Evolutionary conservation across 2,329 filamentous ascomycete genomes (phyloP), one percentile per base, ranked within the genome.

Genomic region (Cytospora schulzeri): DNA sequence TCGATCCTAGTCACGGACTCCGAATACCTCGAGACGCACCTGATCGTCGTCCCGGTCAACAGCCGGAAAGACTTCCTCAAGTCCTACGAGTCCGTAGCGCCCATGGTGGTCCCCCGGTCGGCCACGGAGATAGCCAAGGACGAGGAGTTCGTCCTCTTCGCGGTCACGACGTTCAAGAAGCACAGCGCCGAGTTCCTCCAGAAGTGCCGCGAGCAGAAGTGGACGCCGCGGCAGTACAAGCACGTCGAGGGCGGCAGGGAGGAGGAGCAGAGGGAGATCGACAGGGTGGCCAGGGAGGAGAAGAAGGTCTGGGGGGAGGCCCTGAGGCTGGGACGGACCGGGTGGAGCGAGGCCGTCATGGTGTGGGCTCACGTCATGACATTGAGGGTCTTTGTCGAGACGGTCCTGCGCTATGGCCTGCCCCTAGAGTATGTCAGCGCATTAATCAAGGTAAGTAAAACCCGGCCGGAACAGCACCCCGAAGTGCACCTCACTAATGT

Each of bases 321-420:
- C 3, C 77, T 99, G 73, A 86, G 93, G 69, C 83, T 97, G 71
- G 92, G 90, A 17, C 84, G 93, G 68, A 96, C 92, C n/a, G 93
- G 92, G 19, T 99, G 95, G 87, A 94, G 92, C 74, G 95, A 99
- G 79, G 90, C 90, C 68, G 92, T 97, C 69, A 97, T 97, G 92
- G 90, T 94, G 61, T 97, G 93, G 92, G 85, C 96, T 57, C 95
- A 99, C 74, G 91, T 97, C 31, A 82, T 98, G 73, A 91, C 93
- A 8, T 79, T 99, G 72, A 84, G 95, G 61, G 93, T 98, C 24
- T 99, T 98, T 77, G 95, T 99, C 24, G 95, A 99, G 83, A 97
- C 93, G 6, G 95, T 99, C n/a, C 81, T 99, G 73, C 88, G 95
- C 69, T 99, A 99, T 74, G 95, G 95, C 31, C 78, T 99, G 71